phyloP scores from a whole-genome alignment of 2,329 filamentous ascomycete species.

The Penicillium sp. region DNA sequence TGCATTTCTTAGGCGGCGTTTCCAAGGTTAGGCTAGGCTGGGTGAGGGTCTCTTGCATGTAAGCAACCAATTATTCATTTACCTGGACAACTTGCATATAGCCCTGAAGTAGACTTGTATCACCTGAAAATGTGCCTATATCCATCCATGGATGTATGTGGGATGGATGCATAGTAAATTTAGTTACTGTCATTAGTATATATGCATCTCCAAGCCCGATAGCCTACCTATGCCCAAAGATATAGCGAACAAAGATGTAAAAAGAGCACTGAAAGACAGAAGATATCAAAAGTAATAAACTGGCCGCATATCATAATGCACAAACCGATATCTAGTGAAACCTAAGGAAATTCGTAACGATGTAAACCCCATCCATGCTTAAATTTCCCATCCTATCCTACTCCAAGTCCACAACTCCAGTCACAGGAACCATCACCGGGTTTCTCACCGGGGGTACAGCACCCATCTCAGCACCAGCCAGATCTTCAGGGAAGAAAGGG shows the following conservation, averaged over 20 bases:
- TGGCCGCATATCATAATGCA: not conserved
- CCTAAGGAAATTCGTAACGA: constrained; percentile 6
- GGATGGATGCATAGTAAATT: too few relatives aligned
- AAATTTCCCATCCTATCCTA: not conserved
- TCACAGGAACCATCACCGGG: constrained; percentile 22
- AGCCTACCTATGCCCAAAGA: too few relatives aligned
- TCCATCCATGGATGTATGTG: too few relatives aligned
- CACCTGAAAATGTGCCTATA: not conserved
- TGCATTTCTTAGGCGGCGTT: constrained; percentile 11
- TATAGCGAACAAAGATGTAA: not conserved
- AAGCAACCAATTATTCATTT: not conserved
- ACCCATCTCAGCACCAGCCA: constrained; percentile 26
- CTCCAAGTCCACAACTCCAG: not conserved
- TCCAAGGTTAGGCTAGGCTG: not conserved
- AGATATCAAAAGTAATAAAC: not conserved
- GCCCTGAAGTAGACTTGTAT: not conserved
- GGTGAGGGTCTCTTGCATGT: not conserved
- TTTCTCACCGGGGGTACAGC: constrained; percentile 32
- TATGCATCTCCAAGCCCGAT: too few relatives aligned
- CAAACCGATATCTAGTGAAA: not conserved
- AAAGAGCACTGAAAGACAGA: not conserved
- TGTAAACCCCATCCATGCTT: not conserved
- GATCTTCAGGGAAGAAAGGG: constrained; percentile 56
- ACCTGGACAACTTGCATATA: constrained; percentile 4
- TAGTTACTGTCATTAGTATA: too few relatives aligned